These are phyloP conservation scores for Rhododendron simsii DNA, from an alignment of 148 eudicot genomes.

Conservation along the genomic window DNA sequence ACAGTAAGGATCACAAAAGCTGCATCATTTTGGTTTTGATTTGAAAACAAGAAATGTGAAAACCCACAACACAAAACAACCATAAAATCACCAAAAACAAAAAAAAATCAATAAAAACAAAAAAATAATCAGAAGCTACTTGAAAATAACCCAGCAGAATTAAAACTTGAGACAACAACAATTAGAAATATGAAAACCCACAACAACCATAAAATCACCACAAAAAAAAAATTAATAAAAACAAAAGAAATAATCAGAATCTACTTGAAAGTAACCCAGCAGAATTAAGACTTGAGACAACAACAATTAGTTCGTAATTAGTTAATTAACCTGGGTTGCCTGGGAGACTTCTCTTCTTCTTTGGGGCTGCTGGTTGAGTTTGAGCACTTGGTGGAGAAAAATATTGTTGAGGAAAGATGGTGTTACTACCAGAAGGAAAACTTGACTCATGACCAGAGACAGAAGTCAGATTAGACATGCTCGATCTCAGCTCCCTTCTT, in stretches of 20 bases:
- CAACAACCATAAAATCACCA: background rate
- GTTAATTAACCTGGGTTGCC: conserved; percentile 69
- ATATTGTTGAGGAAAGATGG: conserved; percentile 22
- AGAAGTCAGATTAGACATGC: conserved; percentile 73
- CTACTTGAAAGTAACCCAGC: background rate
- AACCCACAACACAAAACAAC: background rate
- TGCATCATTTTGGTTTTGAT: background rate
- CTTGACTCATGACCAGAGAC: conserved; percentile 53
- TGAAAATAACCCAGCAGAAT: background rate
- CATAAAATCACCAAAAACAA: background rate
- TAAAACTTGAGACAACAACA: background rate
- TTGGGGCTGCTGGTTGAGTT: conserved; percentile 28
- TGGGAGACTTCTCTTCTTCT: conserved; percentile 73
- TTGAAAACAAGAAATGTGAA: background rate
- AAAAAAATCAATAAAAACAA: background rate
- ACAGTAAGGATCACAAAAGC: too few relatives aligned
- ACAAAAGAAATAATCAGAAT: background rate
- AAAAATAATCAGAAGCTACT: too few relatives aligned
- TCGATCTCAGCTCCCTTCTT: conserved; percentile 28
- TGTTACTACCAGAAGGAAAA: conserved; percentile 36
- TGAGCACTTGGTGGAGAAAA: conserved; percentile 24
- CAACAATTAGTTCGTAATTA: background rate
- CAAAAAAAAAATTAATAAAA: too few relatives aligned
- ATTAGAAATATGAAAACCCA: background rate
- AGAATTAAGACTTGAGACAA: background rate